Evolutionary conservation across 352 stramenopile genomes (phyloP), one percentile per base, ranked within the genome.

Genomic region (Blastocystis sp.): DNA sequence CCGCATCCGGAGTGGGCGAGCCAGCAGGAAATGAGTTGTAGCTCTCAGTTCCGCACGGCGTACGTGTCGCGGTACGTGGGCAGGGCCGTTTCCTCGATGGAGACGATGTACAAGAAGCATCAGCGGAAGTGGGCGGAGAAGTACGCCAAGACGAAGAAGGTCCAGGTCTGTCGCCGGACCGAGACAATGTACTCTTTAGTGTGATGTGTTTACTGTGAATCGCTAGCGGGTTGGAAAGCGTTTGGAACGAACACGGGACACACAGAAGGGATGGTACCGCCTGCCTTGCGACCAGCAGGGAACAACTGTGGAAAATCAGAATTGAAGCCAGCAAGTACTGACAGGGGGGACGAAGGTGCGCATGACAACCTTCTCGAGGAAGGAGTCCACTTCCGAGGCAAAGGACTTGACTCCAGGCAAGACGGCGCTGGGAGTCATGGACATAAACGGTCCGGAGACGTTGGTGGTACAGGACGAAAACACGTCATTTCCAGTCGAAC

Each of bases 291-390:
- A 66, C 61, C 61, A 17, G 64, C 10, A 52, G 38, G 64, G 64
- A 71, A n/a, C 64, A 52, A 52, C n/a, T 71, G n/a, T 69, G 28
- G 57, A 59, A 38, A 84, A 48, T 38, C 45, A 84, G 57, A 69
- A 84, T 28, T 84, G 17, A 57, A 84, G 57, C 74, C 74, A 84
- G 45, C 74, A 84, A 14, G 74, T 68, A 28, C 52, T 68, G 57
- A 24, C 57, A n/a, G 14, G 17, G 2, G 74, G n/a, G 69, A 69
- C 43, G 45, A 57, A 84, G 0, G 43, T 52, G 21, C 74, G 74
- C 42, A 59, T 69, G 34, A 84, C 66, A 3, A 84, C 74, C 57
- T 69, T 84, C 48, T 84, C 52, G 24, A 84, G n/a, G 52, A 84
- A 84, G 34, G 38, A 28, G 48, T 84, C 74, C 28, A 84, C 74